Base-by-base conservation (phyloP, 2,329 filamentous ascomycete species). In the Xylaria sp. region DNA sequence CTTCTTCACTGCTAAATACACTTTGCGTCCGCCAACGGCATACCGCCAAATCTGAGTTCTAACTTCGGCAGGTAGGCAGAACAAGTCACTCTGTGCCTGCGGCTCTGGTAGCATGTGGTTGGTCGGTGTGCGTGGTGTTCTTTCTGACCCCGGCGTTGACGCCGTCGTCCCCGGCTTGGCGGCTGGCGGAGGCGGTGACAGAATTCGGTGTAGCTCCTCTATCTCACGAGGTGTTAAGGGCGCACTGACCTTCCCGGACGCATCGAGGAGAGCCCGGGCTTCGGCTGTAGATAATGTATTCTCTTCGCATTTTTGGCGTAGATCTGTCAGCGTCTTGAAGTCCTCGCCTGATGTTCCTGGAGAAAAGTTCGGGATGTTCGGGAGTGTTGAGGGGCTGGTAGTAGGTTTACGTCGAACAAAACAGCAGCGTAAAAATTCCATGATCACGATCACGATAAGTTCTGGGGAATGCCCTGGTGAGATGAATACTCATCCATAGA, bases 21-120 rank as follows among this genome's bases (percentile, higher is more conserved):
- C 54, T 23, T 68, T 72, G 25, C 62, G 62, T 13, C 68, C 59
- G 9, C 71, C 68, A 12, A 72, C 62, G 20, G 64, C 68, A n/a
- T 71, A 58, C 51, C 60, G 66, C 71, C 71, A 72, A 5, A 72
- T 71, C 15, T 67, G 62, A 28, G 68, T 49, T 46, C 71, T 67
- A 18, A 72, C 39, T 23, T 72, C 71, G 25, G 66, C 63, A 10
- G 71, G 71, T 39, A 72, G 39, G 43, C 60, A 65, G 55, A 72
- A 72, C 43, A 72, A 33, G 54, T 71, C 56, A 59, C 68, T 72
- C 43, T 72, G 65, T 25, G 15, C 33, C 51, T 71, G 71, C 25
- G 41, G 33, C 5, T 66, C 63, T 15, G 71, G 71, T n/a, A 72
- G 18, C 71, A 72, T 72, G 15, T 72, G 56, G 58, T 71, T 71